Conservation (phyloP, 2,329 filamentous ascomycete genomes). For the Penicillium crustosum region DNA sequence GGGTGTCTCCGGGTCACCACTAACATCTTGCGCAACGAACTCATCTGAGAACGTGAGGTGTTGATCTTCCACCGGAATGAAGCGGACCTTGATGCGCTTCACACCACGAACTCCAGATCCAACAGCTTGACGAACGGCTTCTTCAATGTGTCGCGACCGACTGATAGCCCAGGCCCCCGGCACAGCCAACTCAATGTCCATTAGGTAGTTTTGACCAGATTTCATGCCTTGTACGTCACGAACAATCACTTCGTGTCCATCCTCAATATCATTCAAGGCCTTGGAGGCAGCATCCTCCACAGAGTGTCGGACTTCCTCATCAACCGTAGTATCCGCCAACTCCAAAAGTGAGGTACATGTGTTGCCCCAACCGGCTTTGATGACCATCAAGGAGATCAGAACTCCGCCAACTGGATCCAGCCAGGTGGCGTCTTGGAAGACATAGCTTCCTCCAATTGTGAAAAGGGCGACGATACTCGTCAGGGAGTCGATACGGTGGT, state of each 20-base stretch:
- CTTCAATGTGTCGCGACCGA: constrained; percentile 68
- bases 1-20: constrained; percentile 60
- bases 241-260: constrained; percentile 64
- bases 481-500: constrained; percentile 93
- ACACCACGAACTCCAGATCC: constrained; percentile 79
- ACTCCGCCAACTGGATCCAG: constrained; percentile 91
- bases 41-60: constrained; percentile 69
- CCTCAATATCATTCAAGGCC: constrained; percentile 56
- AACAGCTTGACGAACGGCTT: constrained; percentile 68
- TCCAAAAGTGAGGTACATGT: constrained; percentile 79
- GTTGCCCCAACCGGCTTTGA: constrained; percentile 85
- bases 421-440: constrained; percentile 83
- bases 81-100: constrained; percentile 78
- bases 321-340: constrained; percentile 85
- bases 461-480: constrained; percentile 90
- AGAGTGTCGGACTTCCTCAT: constrained; percentile 74
- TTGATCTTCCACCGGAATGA: constrained; percentile 67
- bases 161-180: constrained; percentile 74
- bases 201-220: constrained; percentile 91
- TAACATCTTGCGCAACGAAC: constrained; percentile 65
- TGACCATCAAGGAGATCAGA: constrained; percentile 88
- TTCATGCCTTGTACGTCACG: constrained; percentile 85
- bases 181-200: constrained; percentile 84
- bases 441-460: constrained; percentile 85
- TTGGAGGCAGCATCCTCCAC: constrained; percentile 66